Percentiles rank a stretch among this genome's conserved stretches.
phyloP scores from a whole-genome alignment of 345 rosid genomes.

The Brassica rapa region DNA sequence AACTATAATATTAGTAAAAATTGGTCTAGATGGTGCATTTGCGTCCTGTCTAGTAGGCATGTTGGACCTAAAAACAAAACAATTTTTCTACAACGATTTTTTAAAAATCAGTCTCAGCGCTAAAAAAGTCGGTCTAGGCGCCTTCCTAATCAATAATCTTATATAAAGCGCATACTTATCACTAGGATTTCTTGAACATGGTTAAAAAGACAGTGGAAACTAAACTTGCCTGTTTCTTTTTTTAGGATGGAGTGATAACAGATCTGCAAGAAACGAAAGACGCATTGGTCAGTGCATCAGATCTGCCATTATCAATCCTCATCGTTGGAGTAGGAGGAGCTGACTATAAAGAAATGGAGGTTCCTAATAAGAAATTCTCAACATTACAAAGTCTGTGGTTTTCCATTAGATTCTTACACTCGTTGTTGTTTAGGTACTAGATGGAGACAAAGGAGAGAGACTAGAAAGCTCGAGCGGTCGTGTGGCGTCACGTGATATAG shows the following conservation, averaged over 20 bases:
- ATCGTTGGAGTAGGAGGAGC: constrained; percentile 99
- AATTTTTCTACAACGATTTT: no score
- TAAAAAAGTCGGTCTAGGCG: no score
- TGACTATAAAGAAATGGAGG: constrained; percentile 99
- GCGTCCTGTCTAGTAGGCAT: no score
- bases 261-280: constrained; percentile 98
- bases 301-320: constrained; percentile 85
- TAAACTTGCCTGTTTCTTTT: not conserved
- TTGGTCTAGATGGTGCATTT: no score
- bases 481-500: constrained; percentile 89
- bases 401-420: not conserved
- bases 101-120: no score
- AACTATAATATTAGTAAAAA: no score
- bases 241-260: constrained; percentile 89
- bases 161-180: no score
- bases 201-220: constrained; percentile 4
- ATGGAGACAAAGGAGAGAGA: constrained; percentile 87
- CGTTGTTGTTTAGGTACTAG: constrained; percentile 56
- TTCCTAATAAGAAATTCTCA: constrained; percentile 10
- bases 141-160: no score
- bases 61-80: no score
- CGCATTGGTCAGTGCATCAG: constrained; percentile 87
- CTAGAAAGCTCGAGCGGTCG: constrained; percentile 88
- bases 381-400: not conserved
- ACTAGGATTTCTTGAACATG: no score